Evolutionary conservation across 345 rosid genomes (phyloP).

Genomic region (Arabidopsis suecica): DNA sequence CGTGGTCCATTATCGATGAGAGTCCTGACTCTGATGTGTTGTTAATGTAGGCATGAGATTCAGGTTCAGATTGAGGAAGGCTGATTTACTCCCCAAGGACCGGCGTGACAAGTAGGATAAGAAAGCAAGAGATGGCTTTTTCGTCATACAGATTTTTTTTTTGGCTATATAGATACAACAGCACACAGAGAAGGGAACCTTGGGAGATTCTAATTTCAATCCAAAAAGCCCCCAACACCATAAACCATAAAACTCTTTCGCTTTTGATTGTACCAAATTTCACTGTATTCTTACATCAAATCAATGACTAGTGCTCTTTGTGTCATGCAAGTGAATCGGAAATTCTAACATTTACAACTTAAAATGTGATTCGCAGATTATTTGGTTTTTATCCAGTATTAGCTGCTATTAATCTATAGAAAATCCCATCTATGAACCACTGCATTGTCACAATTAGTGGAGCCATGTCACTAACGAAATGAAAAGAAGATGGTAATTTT

Average conservation of each 20-base stretch:
- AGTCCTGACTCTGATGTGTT: constrained; percentile 22
- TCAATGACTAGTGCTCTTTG: neutral
- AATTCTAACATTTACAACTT: neutral
- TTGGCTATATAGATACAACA: constrained; percentile 36
- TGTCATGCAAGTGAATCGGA: neutral
- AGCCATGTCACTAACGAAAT: constrained; percentile 2
- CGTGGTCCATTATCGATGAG: neutral
- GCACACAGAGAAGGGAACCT: constrained; percentile 18
- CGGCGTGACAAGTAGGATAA: constrained; percentile 63
- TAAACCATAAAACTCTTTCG: constrained; percentile 21
- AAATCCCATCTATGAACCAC: neutral
- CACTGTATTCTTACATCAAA: constrained; percentile 19
- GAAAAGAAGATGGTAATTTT: neutral
- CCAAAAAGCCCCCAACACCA: constrained; percentile 27
- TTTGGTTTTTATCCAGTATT: neutral
- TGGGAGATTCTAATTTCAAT: constrained; percentile 32
- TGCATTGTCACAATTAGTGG: neutral
- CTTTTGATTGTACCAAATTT: constrained; percentile 30
- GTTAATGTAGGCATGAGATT: constrained; percentile 67
- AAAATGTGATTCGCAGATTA: neutral
- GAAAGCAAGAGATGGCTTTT: constrained; percentile 29
- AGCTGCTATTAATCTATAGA: neutral
- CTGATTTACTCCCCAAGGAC: constrained; percentile 83
- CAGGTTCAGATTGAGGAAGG: constrained; percentile 74
- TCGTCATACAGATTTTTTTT: constrained; percentile 34